These are phyloP conservation scores for Stachybotrys elegans DNA, from an alignment of 2,329 filamentous ascomycete genomes.

Conservation along the genomic window DNA sequence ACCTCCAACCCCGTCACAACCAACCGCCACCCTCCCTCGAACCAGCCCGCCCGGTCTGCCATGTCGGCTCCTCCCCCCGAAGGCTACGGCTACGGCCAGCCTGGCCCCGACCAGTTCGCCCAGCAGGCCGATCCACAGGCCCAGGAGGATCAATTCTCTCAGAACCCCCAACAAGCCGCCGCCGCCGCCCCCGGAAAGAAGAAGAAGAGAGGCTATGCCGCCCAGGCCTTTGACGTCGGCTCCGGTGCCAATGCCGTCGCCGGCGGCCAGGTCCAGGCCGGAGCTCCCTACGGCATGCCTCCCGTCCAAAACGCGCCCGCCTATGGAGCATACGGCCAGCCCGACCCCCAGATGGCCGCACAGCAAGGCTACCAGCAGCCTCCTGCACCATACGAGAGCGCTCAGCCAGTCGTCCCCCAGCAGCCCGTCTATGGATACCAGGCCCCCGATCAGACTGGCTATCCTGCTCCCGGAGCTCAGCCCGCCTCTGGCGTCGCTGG, in stretches of 20 bases:
- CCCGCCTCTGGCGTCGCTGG: conserved; percentile 54
- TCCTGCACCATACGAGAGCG: conserved; percentile 33
- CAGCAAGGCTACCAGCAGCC: conserved; percentile 36
- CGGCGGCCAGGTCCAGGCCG: conserved; percentile 39
- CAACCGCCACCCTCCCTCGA: conserved; percentile 15
- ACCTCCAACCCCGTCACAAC: no score
- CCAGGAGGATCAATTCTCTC: conserved; percentile 32
- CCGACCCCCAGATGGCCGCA: conserved; percentile 34
- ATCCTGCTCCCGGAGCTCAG: conserved; percentile 46
- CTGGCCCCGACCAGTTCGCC: conserved; percentile 34
- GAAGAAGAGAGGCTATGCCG: conserved; percentile 94
- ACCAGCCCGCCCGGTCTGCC: conserved; percentile 22
- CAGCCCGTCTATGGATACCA: conserved; percentile 32
- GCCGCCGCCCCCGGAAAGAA: conserved; percentile 54
- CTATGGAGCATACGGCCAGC: conserved; percentile 58
- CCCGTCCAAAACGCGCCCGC: conserved; percentile 37
- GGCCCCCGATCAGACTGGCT: conserved; percentile 58
- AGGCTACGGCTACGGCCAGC: conserved; percentile 50
- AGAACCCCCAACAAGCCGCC: conserved; percentile 25
- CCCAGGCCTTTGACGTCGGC: conserved; percentile 90
- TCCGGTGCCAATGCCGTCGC: conserved; percentile 72
- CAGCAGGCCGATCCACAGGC: conserved; percentile 31
- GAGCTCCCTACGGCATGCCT: conserved; percentile 40
- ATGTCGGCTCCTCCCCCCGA: conserved; percentile 57
- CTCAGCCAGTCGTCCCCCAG: conserved; percentile 31